phyloP scores from a whole-genome alignment of 2,329 filamentous ascomycete species.

The Alternaria gansuensis region DNA sequence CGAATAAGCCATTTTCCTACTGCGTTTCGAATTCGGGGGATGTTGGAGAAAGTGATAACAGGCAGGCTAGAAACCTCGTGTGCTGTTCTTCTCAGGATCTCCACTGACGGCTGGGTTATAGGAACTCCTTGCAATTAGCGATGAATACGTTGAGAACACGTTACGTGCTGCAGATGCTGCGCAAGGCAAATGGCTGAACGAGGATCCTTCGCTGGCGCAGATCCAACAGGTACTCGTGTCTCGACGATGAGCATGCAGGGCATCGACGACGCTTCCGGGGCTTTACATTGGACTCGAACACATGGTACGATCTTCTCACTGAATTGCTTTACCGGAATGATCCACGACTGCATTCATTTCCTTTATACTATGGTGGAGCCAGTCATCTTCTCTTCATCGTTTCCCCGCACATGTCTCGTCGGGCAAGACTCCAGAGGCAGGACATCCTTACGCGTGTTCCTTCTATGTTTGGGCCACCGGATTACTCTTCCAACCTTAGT shows the following conservation, averaged over 20 bases:
- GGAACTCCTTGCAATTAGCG: constrained; percentile 67
- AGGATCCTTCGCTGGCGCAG: constrained; percentile 65
- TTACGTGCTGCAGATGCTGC: constrained; percentile 64
- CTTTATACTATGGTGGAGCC: not conserved
- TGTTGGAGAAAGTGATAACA: not conserved
- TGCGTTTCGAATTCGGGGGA: not conserved
- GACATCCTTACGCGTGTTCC: not conserved
- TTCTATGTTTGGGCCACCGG: not conserved
- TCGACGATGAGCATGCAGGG: constrained; percentile 33
- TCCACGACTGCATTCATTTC: not conserved
- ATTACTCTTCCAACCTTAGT: constrained; percentile 13
- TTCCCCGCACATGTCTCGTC: not conserved
- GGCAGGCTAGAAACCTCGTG: not conserved
- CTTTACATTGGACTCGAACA: not conserved
- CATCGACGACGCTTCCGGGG: not conserved
- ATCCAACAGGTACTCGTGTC: constrained; percentile 56
- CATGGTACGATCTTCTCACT: not conserved
- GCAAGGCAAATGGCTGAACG: constrained; percentile 68
- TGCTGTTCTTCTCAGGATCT: constrained; percentile 18
- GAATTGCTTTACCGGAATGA: not conserved
- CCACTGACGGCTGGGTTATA: constrained; percentile 40
- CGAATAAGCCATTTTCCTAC: not conserved
- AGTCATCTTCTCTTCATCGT: not conserved
- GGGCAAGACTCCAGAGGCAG: not conserved
- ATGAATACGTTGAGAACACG: constrained; percentile 64